These are phyloP conservation scores for Grosmannia serpens DNA, from an alignment of 2,329 filamentous ascomycete genomes.

Conservation along the genomic window DNA sequence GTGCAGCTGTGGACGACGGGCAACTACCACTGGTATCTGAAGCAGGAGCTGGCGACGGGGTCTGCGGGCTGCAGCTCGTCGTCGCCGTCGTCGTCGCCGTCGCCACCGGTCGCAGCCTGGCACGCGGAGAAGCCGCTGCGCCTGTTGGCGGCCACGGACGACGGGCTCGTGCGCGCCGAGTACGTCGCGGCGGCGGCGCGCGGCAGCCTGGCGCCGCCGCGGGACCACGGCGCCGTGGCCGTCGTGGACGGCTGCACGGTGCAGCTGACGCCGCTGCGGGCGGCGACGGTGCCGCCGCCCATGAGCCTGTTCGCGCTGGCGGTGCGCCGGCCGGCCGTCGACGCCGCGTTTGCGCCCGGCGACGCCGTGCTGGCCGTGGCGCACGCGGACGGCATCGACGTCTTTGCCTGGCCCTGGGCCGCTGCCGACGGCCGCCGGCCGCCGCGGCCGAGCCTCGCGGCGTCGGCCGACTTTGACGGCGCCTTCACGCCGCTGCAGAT, in stretches of 20 bases:
- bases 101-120: slow-evolving; percentile 45
- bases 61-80: background rate
- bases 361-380: slow-evolving; percentile 61
- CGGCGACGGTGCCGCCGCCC: slow-evolving; percentile 80
- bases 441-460: background rate
- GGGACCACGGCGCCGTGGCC: slow-evolving; percentile 68
- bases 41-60: slow-evolving; percentile 61
- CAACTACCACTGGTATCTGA: slow-evolving; percentile 97
- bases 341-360: slow-evolving; percentile 50
- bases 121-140: slow-evolving; percentile 75
- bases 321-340: slow-evolving; percentile 51
- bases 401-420: slow-evolving; percentile 63
- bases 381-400: slow-evolving; percentile 50
- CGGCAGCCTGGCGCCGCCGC: slow-evolving; percentile 57
- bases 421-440: slow-evolving; percentile 20
- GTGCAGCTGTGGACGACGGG: slow-evolving; percentile 95
- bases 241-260: slow-evolving; percentile 73
- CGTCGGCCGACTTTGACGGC: slow-evolving; percentile 5
- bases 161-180: slow-evolving; percentile 48
- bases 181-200: slow-evolving; percentile 56
- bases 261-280: slow-evolving; percentile 75
- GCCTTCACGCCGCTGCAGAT: slow-evolving; percentile 25
- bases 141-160: slow-evolving; percentile 42
- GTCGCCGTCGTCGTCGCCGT: background rate
- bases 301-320: slow-evolving; percentile 74